Percentiles rank a stretch among this genome's conserved stretches.
These are phyloP conservation scores for carrot (Daucus carota) DNA, from an alignment of 129 eudicot species.

Conservation along the genomic window DNA sequence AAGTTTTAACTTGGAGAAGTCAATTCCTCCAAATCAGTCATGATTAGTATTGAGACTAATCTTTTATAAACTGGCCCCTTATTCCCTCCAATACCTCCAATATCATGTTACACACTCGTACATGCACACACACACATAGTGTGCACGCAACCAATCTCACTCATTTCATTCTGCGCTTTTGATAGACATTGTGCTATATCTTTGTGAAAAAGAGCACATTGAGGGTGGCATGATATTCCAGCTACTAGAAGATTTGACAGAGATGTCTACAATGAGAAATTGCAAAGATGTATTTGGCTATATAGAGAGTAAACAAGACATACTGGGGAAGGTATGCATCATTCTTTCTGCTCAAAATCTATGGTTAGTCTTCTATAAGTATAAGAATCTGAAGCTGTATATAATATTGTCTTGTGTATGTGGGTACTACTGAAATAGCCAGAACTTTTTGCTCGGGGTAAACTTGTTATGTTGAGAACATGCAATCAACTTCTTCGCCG, in stretches of 20 bases:
- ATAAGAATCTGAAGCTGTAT: neutral
- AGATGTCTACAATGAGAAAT: constrained; percentile 97
- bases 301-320: constrained; percentile 95
- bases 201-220: constrained; percentile 92
- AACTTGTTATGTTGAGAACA: constrained; percentile 95
- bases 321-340: constrained; percentile 70
- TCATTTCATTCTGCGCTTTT: neutral
- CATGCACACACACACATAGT: neutral
- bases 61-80: neutral
- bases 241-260: constrained; percentile 93
- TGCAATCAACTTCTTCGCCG: constrained; percentile 99
- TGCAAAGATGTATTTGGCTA: constrained; percentile 90
- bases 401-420: neutral
- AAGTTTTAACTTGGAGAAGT: neutral
- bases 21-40: neutral
- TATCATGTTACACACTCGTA: neutral
- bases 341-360: constrained; percentile 1
- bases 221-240: constrained; percentile 98
- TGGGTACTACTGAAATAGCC: constrained; percentile 44
- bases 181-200: constrained; percentile 84
- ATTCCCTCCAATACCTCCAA: neutral
- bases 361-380: neutral
- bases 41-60: neutral
- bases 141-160: neutral
- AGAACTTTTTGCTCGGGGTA: constrained; percentile 93